These are phyloP conservation scores for Blepharisma japonicum DNA, from an alignment of 73 alveolate species.

Conservation along the genomic window DNA sequence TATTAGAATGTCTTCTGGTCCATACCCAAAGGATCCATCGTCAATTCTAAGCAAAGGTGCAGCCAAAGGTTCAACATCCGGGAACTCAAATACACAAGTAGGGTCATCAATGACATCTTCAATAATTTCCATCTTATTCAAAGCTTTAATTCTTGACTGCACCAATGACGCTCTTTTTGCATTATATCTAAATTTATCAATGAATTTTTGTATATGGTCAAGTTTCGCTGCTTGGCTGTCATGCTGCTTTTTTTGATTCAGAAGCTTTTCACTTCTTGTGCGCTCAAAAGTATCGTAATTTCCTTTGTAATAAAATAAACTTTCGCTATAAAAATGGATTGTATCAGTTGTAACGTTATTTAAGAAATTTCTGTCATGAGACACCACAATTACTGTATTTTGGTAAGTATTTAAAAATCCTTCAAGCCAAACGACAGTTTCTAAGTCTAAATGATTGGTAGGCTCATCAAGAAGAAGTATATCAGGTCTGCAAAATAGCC, in stretches of 20 bases:
- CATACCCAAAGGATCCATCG: constrained; percentile 90
- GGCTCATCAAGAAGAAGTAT: constrained; percentile 97
- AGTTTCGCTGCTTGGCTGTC: constrained; percentile 83
- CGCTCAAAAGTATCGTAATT: constrained; percentile 94
- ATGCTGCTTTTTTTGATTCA: constrained; percentile 67
- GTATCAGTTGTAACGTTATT: constrained; percentile 96
- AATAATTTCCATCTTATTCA: constrained; percentile 90
- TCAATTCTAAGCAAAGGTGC: constrained; percentile 96
- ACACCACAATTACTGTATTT: constrained; percentile 97
- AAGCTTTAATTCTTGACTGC: constrained; percentile 92
- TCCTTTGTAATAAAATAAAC: constrained; percentile 90
- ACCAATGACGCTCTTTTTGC: constrained; percentile 98
- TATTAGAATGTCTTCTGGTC: constrained; percentile 65
- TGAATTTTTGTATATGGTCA: constrained; percentile 94
- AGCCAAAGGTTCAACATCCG: constrained; percentile 90
- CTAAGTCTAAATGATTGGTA: constrained; percentile 91
- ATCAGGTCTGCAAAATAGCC: constrained; percentile 96
- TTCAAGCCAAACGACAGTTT: constrained; percentile 70
- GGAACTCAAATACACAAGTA: constrained; percentile 96
- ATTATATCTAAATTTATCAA: constrained; percentile 97
- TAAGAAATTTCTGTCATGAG: constrained; percentile 99
- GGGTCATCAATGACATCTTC: constrained; percentile 98
- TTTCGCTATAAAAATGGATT: constrained; percentile 91
- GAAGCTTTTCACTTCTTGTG: constrained; percentile 82
- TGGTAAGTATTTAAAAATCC: constrained; percentile 56